phyloP scores from a whole-genome alignment of 441 rosid genomes.

The Melastoma candidum region DNA sequence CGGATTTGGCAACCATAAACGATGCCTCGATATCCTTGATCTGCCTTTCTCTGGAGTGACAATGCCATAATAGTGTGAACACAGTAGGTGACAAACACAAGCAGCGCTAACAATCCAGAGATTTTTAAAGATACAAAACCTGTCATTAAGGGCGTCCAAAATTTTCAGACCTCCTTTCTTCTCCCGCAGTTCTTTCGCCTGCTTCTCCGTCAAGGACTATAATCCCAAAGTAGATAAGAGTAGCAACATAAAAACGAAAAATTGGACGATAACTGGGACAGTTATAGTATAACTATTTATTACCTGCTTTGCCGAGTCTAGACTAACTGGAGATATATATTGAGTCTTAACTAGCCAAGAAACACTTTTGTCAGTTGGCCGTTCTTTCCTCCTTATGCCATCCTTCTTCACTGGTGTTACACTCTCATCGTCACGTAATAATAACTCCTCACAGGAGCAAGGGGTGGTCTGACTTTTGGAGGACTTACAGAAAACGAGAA shows the following conservation, averaged over 20 bases:
- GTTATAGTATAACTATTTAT: neutral
- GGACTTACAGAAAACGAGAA: conserved; percentile 34
- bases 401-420: conserved; percentile 73
- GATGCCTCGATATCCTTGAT: conserved; percentile 90
- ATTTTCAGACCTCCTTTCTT: conserved; percentile 60
- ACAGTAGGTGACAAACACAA: neutral
- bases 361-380: conserved; percentile 94
- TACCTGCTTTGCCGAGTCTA: conserved; percentile 85
- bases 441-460: conserved; percentile 81
- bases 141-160: conserved; percentile 63
- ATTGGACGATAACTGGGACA: no score
- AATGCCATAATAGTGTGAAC: neutral
- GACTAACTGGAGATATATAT: conserved; percentile 82
- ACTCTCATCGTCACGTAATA: conserved; percentile 68
- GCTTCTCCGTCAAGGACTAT: conserved; percentile 91
- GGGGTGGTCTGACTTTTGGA: conserved; percentile 47
- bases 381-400: conserved; percentile 81
- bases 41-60: conserved; percentile 65
- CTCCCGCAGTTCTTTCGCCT: conserved; percentile 88
- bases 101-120: neutral
- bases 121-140: conserved; percentile 34
- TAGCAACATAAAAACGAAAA: no score
- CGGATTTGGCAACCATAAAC: conserved; percentile 68
- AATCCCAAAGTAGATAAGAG: conserved; percentile 10
- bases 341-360: conserved; percentile 98